phyloP scores from a whole-genome alignment of 495 filamentous ascomycete species.

The Trichoderma orchidacearum region DNA sequence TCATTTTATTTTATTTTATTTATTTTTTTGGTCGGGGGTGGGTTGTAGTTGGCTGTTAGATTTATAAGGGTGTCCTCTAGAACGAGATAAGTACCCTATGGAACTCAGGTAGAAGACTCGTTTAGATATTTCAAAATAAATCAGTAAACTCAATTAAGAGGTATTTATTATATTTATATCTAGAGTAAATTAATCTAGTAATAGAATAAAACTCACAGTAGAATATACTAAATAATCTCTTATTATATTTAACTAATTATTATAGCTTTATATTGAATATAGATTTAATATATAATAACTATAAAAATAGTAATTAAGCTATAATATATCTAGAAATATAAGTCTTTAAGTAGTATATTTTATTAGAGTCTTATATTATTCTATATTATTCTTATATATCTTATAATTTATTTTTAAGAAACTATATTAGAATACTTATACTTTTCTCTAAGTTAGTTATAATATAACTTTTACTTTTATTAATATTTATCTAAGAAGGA shows the following conservation, averaged over 20 bases:
- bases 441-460: not conserved
- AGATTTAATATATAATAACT: not conserved
- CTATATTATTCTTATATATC: not conserved
- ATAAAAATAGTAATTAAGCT: not conserved
- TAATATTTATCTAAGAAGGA: not conserved
- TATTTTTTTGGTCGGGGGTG: no score
- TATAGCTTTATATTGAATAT: not conserved
- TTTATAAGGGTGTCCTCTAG: no score
- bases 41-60: no score
- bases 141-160: no score
- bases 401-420: not conserved
- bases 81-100: no score
- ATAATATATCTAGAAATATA: not conserved
- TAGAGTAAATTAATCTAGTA: no score
- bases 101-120: no score
- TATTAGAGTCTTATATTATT: not conserved
- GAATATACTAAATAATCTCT: no score
- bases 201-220: no score
- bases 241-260: not conserved
- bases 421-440: not conserved
- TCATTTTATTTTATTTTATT: no score
- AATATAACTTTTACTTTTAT: not conserved
- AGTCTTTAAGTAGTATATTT: not conserved
- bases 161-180: no score
- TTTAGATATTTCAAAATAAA: no score